Percentiles rank a stretch among this genome's conserved stretches.
These are phyloP conservation scores for Isabelozyma rhagii DNA, from an alignment of 805 yeast genomes.

Conservation along the genomic window DNA sequence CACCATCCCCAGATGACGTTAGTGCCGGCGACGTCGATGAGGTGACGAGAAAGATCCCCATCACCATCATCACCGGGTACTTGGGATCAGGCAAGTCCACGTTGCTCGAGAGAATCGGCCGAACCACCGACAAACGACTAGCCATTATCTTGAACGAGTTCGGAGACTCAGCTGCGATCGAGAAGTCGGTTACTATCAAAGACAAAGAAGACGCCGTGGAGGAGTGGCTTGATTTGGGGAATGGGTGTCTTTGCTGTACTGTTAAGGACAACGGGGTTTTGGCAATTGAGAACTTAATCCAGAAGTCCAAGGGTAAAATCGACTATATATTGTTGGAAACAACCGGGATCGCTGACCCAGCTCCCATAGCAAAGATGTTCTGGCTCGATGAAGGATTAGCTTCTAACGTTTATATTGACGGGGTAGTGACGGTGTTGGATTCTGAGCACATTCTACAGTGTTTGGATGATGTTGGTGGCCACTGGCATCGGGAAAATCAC, in stretches of 20 bases:
- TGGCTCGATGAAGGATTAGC: constrained; percentile 92
- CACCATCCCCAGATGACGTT: no score
- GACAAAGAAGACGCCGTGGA: constrained; percentile 53
- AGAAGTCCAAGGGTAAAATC: constrained; percentile 64
- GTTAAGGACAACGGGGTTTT: constrained; percentile 93
- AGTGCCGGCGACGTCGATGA: background rate
- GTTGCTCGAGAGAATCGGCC: constrained; percentile 69
- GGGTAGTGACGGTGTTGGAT: constrained; percentile 86
- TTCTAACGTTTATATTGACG: constrained; percentile 85
- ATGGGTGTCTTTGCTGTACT: constrained; percentile 95
- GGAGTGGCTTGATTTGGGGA: constrained; percentile 95
- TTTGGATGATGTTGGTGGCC: constrained; percentile 70
- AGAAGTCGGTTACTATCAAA: constrained; percentile 73
- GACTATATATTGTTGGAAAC: constrained; percentile 94
- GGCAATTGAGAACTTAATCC: constrained; percentile 86
- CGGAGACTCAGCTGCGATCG: constrained; percentile 88
- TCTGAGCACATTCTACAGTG: constrained; percentile 60
- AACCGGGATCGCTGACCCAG: constrained; percentile 96
- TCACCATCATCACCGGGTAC: constrained; percentile 92
- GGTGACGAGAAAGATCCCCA: constrained; percentile 61
- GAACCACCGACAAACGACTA: constrained; percentile 64
- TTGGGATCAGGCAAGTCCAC: constrained; percentile 95
- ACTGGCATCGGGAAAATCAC: constrained; percentile 52
- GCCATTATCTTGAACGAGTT: constrained; percentile 93
- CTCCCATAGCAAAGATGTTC: constrained; percentile 94